A percentile compares a stretch with the other conserved stretches of the same genome.
phyloP scores from a whole-genome alignment of 2,329 filamentous ascomycete genomes.

The Sarocladium kiliense region DNA sequence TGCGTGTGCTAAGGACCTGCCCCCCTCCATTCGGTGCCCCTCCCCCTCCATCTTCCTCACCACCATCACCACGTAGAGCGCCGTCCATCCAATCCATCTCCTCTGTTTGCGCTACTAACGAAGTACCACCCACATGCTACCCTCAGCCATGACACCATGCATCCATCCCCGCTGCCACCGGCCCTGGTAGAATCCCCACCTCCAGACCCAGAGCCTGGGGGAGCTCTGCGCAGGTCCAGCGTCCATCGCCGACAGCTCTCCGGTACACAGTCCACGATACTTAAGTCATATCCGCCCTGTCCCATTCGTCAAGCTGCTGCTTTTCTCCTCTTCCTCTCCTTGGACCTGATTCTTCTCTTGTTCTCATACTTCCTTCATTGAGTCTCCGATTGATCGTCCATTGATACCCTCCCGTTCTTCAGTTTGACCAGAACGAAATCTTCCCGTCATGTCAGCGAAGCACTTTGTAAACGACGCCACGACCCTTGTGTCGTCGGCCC shows the following conservation, averaged over 20 bases:
- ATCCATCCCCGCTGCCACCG: background rate
- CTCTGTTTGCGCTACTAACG: background rate
- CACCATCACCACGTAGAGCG: background rate
- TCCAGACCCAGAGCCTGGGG: constrained; percentile 1
- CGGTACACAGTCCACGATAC: background rate
- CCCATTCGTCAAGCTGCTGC: background rate
- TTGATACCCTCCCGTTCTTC: background rate
- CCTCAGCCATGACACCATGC: background rate
- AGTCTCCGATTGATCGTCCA: background rate
- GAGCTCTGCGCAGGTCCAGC: background rate
- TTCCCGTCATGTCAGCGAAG: constrained; percentile 55
- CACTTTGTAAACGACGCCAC: constrained; percentile 87
- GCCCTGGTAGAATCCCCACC: background rate
- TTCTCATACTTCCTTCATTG: background rate
- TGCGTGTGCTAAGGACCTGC: background rate
- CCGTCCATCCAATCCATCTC: constrained; percentile 1
- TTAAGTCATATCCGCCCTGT: background rate
- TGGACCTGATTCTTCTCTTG: background rate
- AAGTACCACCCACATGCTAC: background rate
- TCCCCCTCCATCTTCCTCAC: background rate
- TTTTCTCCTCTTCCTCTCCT: background rate
- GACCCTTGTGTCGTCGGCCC: constrained; percentile 70
- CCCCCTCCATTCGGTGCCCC: background rate
- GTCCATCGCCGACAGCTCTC: background rate
- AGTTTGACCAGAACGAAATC: background rate